phyloP scores from a whole-genome alignment of 345 rosid genomes.

The Iberis pinnata region DNA sequence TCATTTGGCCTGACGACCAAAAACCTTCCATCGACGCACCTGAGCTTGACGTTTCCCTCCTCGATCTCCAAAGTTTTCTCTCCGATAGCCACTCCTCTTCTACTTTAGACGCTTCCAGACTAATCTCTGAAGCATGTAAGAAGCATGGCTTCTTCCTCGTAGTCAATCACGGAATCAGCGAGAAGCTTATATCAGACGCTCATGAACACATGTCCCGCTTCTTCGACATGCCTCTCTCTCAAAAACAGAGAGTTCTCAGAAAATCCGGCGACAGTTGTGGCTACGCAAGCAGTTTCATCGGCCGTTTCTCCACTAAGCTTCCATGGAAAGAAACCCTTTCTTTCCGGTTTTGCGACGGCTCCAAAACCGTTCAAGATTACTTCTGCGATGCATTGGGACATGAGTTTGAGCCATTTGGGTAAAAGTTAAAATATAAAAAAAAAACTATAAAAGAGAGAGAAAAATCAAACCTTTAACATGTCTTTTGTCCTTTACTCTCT shows the following conservation, averaged over 20 bases:
- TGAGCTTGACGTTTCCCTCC: constrained; percentile 66
- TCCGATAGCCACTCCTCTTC: constrained; percentile 14
- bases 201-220: constrained; percentile 53
- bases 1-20: constrained; percentile 88
- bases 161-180: constrained; percentile 70
- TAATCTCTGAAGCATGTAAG: constrained; percentile 61
- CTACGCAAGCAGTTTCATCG: constrained; percentile 93
- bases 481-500: constrained; percentile 21
- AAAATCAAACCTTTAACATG: constrained; percentile 16
- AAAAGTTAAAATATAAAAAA: constrained; percentile 23
- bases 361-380: constrained; percentile 51
- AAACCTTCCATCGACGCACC: constrained; percentile 46
- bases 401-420: constrained; percentile 65
- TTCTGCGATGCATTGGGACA: constrained; percentile 56
- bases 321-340: constrained; percentile 99
- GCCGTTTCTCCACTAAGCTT: constrained; percentile 77
- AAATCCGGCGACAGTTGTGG: constrained; percentile 78
- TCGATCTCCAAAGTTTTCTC: constrained; percentile 56
- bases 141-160: constrained; percentile 88
- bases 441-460: constrained; percentile 1
- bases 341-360: constrained; percentile 47
- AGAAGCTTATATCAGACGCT: constrained; percentile 52
- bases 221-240: constrained; percentile 59
- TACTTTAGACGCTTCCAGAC: constrained; percentile 48
- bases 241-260: constrained; percentile 66